Conservation (phyloP, 2,329 filamentous ascomycete genomes). For the Volutella citrinella region DNA sequence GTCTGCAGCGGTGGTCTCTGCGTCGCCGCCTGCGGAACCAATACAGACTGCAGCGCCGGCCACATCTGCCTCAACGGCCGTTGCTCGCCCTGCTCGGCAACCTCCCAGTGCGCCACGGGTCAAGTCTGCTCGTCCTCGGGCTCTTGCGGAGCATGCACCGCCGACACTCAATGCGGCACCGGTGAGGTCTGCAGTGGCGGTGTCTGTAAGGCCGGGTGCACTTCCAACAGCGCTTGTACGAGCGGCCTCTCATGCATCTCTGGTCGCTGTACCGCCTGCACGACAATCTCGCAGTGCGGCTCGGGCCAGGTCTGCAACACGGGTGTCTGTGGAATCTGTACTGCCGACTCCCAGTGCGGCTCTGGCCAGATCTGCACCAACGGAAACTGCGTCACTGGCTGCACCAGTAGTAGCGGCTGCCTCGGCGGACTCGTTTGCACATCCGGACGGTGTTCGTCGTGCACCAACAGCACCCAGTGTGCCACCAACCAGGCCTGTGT, state of each 20-base stretch:
- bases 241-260: conserved; percentile 5
- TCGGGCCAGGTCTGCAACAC: conserved; percentile 4
- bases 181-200: background rate
- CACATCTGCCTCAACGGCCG: conserved; percentile 5
- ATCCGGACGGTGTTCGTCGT: background rate
- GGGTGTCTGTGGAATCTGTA: conserved; percentile 6
- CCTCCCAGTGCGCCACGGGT: background rate
- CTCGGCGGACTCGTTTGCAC: background rate
- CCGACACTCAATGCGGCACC: background rate
- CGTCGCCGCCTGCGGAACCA: conserved; percentile 5
- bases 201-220: conserved; percentile 1
- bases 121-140: background rate
- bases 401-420: background rate
- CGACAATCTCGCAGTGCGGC: conserved; percentile 2
- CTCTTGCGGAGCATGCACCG: background rate
- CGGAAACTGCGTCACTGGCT: conserved; percentile 1
- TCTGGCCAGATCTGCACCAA: conserved; percentile 2
- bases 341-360: conserved; percentile 6
- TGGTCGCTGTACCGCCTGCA: conserved; percentile 3
- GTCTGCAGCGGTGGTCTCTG: conserved; percentile 5
- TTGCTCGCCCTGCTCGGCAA: conserved; percentile 5
- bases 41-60: conserved; percentile 2
- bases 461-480: conserved; percentile 4
- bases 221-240: conserved; percentile 2
- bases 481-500: conserved; percentile 7